Conservation (phyloP, 108 stramenopile species). For the Nitzschia sp. region DNA sequence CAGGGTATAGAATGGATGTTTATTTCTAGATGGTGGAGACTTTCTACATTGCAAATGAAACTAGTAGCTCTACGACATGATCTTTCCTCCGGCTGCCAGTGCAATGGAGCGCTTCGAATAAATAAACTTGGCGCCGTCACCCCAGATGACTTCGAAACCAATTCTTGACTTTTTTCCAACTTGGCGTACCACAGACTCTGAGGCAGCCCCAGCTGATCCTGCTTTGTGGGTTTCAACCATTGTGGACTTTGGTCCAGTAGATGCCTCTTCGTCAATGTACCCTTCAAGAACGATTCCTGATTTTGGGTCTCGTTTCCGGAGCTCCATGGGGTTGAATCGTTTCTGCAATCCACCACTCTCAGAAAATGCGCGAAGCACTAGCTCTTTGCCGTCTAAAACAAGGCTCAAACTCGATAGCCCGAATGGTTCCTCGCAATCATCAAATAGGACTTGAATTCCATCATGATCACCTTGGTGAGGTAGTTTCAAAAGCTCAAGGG, state of each 20-base stretch:
- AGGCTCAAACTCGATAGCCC: conserved; percentile 63
- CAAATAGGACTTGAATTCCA: conserved; percentile 30
- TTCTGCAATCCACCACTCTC: conserved; percentile 74
- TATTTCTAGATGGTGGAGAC: too few species aligned
- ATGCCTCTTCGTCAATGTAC: conserved; percentile 7
- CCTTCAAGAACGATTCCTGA: conserved; percentile 47
- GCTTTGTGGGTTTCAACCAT: conserved; percentile 36
- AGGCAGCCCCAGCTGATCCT: conserved; percentile 12
- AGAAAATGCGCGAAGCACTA: conserved; percentile 67
- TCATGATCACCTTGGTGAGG: conserved; percentile 43
- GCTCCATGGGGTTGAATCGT: conserved; percentile 42
- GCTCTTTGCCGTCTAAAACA: conserved; percentile 42
- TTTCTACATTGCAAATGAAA: too few species aligned
- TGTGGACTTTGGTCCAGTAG: conserved; percentile 12
- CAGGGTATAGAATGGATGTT: too few species aligned
- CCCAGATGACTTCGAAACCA: conserved; percentile 84
- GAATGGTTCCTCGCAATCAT: conserved; percentile 46
- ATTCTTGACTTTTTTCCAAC: conserved; percentile 76
- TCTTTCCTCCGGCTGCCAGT: conserved; percentile 61
- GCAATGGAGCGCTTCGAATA: conserved; percentile 73
- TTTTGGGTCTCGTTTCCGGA: conserved; percentile 72
- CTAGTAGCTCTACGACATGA: neutral
- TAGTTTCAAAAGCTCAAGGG: conserved; percentile 61
- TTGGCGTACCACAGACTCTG: neutral
- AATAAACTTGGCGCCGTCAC: conserved; percentile 79